A percentile compares a stretch with the other conserved stretches of the same genome.
Evolutionary conservation across 2,329 filamentous ascomycete species (phyloP).

Genomic region (Lecanoromycetidae sp.): DNA sequence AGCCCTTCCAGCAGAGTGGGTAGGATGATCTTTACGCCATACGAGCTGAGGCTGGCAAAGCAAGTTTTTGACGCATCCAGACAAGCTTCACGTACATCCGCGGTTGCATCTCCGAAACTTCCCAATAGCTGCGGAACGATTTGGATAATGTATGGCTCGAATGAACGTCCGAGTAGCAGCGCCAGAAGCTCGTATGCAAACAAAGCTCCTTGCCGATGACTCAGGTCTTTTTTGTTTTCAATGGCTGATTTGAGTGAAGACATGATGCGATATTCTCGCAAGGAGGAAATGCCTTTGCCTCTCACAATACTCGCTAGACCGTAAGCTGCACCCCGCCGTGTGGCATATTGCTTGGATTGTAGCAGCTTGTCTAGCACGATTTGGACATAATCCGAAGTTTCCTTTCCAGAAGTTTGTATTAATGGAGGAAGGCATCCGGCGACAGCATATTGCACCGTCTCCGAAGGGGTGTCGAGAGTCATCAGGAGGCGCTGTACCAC

Average conservation of each 20-base stretch:
- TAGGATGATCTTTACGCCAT: conserved; percentile 86
- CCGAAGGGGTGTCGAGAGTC: conserved; percentile 86
- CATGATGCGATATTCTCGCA: conserved; percentile 79
- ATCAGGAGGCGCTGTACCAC: conserved; percentile 77
- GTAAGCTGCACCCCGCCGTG: conserved; percentile 84
- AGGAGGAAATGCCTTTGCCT: conserved; percentile 69
- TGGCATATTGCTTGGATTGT: conserved; percentile 81
- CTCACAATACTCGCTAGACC: conserved; percentile 81
- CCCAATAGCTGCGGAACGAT: conserved; percentile 81
- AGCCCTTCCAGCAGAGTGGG: conserved; percentile 84
- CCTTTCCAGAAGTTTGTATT: conserved; percentile 66
- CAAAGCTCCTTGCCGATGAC: conserved; percentile 78
- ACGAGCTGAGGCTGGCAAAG: conserved; percentile 87
- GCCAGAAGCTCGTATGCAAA: conserved; percentile 86
- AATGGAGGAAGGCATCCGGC: conserved; percentile 87
- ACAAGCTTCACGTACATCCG: conserved; percentile 85
- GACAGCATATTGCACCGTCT: conserved; percentile 92
- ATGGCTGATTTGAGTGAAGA: conserved; percentile 64
- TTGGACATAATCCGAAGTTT: conserved; percentile 67
- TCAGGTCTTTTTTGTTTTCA: conserved; percentile 91
- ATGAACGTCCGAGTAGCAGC: conserved; percentile 70
- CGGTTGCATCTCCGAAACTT: conserved; percentile 77
- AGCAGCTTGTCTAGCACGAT: conserved; percentile 72
- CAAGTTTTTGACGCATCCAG: conserved; percentile 87
- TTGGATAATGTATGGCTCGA: conserved; percentile 94